Base-by-base conservation (phyloP, 2,329 filamentous ascomycete genomes). In the Calonectria leucothoes region DNA sequence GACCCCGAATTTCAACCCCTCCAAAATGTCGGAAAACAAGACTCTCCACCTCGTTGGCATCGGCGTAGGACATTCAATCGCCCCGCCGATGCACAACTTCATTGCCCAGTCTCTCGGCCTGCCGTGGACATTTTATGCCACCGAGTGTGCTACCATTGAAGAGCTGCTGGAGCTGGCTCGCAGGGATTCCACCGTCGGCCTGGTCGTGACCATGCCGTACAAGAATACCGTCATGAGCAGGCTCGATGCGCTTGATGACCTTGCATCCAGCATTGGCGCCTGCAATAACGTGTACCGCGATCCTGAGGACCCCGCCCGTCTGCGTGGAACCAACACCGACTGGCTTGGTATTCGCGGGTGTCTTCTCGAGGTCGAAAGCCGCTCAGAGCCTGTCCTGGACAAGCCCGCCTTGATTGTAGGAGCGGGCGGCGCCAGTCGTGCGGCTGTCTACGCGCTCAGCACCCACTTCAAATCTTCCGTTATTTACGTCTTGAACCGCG, bases 301-400 rank as follows among this genome's bases (percentile, higher is more conserved):
- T 11, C 73, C 75, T 31, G 59, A 77, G 7, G 72, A 81, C 27
- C 37, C 68, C 7, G 75, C 79, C 5, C 75, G 70, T 12, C 75
- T 86, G 0, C 74, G 78, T 10, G 86, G 85, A 3, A 84, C 83
- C 8, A 87, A 87, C 72, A 87, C 85, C 2, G 86, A 87, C 72
- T 87, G 85, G 85, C 74, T 82, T 1, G 85, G 86, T 2, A 83
- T 87, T 66, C 81, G 81, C 48, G 82, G 80, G 6, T 86, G 83
- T 69, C 74, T 86, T 1, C 69, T 75, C 6, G 74, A 71, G 66
- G 61, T 66, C 1, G 65, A 15, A 70, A 80, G 57, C 10, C 45
- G 45, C 29, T 37, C 37, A 11, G 72, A 69, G 31, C 72, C 67
- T 14, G 69, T 70, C 55, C 35, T 31, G 69, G 73, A 35, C 74